Percentiles rank a stretch among this genome's conserved stretches.
Conservation (phyloP, 192 early-diverging fungal genomes). For the Thamnidium elegans region DNA sequence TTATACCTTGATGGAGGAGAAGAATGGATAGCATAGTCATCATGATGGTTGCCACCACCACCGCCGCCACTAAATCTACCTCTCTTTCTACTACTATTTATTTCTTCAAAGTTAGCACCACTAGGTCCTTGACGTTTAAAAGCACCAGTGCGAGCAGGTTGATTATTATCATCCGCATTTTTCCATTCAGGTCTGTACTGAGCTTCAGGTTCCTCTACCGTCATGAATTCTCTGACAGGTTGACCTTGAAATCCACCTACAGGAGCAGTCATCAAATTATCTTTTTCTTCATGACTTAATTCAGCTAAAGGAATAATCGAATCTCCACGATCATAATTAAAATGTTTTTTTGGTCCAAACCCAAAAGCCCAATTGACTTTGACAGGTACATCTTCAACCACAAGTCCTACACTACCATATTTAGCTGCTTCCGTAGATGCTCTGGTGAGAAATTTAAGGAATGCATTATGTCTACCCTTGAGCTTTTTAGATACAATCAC, state of each 20-base stretch:
- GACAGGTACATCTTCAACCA: constrained; percentile 14
- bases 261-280: constrained; percentile 19
- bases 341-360: constrained; percentile 37
- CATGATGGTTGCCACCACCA: neutral
- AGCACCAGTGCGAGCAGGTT: neutral
- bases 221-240: constrained; percentile 28
- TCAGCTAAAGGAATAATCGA: constrained; percentile 32
- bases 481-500: constrained; percentile 27
- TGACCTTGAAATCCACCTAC: constrained; percentile 33
- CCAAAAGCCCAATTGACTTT: constrained; percentile 42
- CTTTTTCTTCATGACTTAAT: constrained; percentile 27
- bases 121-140: neutral
- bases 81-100: neutral
- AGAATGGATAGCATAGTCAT: neutral
- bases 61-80: neutral
- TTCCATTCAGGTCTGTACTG: constrained; percentile 31
- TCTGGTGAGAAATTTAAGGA: constrained; percentile 19
- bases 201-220: constrained; percentile 38
- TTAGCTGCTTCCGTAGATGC: constrained; percentile 13
- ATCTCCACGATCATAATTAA: constrained; percentile 36
- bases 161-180: constrained; percentile 2
- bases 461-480: constrained; percentile 15
- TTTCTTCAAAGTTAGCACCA: neutral
- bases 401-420: neutral
- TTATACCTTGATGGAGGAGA: neutral